Percentiles rank a stretch among this genome's conserved stretches.
phyloP scores from a whole-genome alignment of 2,329 filamentous ascomycete species.

The Colletotrichum limetticola region DNA sequence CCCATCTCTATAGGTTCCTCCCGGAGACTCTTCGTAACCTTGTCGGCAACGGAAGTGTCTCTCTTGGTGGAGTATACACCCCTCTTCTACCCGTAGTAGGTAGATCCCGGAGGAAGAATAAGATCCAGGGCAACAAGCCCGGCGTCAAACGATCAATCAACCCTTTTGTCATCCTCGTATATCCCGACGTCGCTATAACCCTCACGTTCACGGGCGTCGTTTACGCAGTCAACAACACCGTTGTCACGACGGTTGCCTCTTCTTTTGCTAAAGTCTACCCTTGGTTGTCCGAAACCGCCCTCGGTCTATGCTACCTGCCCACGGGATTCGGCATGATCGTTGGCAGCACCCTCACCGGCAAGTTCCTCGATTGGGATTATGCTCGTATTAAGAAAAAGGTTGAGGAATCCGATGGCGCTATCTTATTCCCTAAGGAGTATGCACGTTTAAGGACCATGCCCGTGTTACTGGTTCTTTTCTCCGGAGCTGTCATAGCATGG shows the following conservation, averaged over 20 bases:
- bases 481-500: slow-evolving; percentile 41
- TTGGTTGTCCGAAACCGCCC: slow-evolving; percentile 42
- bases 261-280: slow-evolving; percentile 40
- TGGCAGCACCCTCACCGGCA: slow-evolving; percentile 42
- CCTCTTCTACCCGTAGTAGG: slow-evolving; percentile 38
- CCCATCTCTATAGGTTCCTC: slow-evolving; percentile 32
- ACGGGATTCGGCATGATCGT: slow-evolving; percentile 45
- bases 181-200: slow-evolving; percentile 43
- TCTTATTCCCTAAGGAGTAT: slow-evolving; percentile 42
- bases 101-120: slow-evolving; percentile 18
- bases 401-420: neutral
- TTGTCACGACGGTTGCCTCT: slow-evolving; percentile 48
- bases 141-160: slow-evolving; percentile 35
- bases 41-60: slow-evolving; percentile 42
- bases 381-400: slow-evolving; percentile 36
- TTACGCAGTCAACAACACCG: slow-evolving; percentile 47
- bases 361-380: slow-evolving; percentile 45
- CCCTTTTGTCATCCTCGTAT: slow-evolving; percentile 45
- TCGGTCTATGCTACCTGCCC: slow-evolving; percentile 46
- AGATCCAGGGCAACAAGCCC: neutral
- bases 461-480: slow-evolving; percentile 38
- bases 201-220: slow-evolving; percentile 46
- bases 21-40: slow-evolving; percentile 45
- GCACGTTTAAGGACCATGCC: slow-evolving; percentile 42
- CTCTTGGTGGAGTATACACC: slow-evolving; percentile 30